These are phyloP conservation scores for Pyricularia pennisetigena DNA, from an alignment of 2,329 filamentous ascomycete species.

Conservation along the genomic window DNA sequence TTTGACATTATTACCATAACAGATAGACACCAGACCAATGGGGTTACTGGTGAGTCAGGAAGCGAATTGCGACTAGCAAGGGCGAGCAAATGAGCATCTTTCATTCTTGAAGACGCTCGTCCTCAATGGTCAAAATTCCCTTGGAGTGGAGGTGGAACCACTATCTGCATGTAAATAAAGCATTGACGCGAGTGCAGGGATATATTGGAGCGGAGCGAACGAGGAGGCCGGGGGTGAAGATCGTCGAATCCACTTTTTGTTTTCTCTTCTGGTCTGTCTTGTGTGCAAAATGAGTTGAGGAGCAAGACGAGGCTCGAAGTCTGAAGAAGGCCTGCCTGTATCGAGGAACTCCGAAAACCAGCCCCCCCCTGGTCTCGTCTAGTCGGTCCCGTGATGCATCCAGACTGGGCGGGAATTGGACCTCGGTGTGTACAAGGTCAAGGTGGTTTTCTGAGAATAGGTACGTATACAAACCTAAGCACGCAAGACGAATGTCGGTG, in stretches of 20 bases:
- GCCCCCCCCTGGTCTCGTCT: not conserved
- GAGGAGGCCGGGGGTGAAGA: not conserved
- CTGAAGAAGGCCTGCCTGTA: not conserved
- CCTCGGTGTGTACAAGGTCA: not conserved
- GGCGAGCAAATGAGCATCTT: not conserved
- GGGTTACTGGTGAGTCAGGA: not conserved
- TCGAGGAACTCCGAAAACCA: not conserved
- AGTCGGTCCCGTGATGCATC: not conserved
- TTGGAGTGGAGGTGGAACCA: not conserved
- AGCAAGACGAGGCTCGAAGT: not conserved
- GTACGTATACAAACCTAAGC: not conserved
- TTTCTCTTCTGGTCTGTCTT: not conserved
- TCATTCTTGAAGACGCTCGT: not conserved
- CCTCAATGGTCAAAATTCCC: not conserved
- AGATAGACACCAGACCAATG: not conserved
- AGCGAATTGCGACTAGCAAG: not conserved
- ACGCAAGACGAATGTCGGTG: not conserved
- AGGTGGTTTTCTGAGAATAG: too few species aligned
- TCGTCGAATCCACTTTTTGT: not conserved
- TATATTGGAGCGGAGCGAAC: conserved; percentile 6
- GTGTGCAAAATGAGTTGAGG: not conserved
- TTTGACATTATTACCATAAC: not conserved
- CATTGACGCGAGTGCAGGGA: conserved; percentile 29
- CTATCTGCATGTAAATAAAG: conserved; percentile 25
- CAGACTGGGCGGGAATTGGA: not conserved